phyloP scores from a whole-genome alignment of 345 rosid genomes.

The Clarkia xantiana region DNA sequence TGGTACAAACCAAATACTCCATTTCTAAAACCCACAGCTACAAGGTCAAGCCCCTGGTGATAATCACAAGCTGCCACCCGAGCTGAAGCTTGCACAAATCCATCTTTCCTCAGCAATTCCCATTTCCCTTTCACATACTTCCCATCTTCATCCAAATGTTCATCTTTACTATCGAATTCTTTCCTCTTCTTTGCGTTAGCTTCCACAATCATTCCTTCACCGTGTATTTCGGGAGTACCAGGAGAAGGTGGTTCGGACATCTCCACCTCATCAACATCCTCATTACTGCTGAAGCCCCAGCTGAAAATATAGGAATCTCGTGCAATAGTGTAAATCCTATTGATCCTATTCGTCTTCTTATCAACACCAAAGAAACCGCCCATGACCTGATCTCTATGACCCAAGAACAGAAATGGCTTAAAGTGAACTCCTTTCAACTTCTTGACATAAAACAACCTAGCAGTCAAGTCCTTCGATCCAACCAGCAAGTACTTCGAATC shows the following conservation, averaged over 20 bases:
- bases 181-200: slow-evolving; percentile 40
- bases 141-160: slow-evolving; percentile 15
- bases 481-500: slow-evolving; percentile 66
- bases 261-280: slow-evolving; percentile 17
- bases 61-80: slow-evolving; percentile 69
- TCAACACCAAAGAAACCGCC: slow-evolving; percentile 86
- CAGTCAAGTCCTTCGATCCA: slow-evolving; percentile 78
- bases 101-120: slow-evolving; percentile 67
- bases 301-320: slow-evolving; percentile 72
- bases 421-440: slow-evolving; percentile 38
- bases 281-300: slow-evolving; percentile 41
- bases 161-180: slow-evolving; percentile 33
- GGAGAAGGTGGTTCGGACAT: slow-evolving; percentile 45
- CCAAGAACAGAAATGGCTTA: slow-evolving; percentile 69
- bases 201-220: slow-evolving; percentile 12
- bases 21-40: slow-evolving; percentile 80
- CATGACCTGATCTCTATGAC: slow-evolving; percentile 75
- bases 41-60: slow-evolving; percentile 68
- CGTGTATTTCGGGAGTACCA: slow-evolving; percentile 43
- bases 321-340: slow-evolving; percentile 50
- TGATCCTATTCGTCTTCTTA: slow-evolving; percentile 33
- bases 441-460: slow-evolving; percentile 55
- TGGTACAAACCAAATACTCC: slow-evolving; percentile 89
- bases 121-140: slow-evolving; percentile 57
- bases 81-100: slow-evolving; percentile 54